phyloP scores from a whole-genome alignment of 140 eudicot species.

The Anethum foeniculum region DNA sequence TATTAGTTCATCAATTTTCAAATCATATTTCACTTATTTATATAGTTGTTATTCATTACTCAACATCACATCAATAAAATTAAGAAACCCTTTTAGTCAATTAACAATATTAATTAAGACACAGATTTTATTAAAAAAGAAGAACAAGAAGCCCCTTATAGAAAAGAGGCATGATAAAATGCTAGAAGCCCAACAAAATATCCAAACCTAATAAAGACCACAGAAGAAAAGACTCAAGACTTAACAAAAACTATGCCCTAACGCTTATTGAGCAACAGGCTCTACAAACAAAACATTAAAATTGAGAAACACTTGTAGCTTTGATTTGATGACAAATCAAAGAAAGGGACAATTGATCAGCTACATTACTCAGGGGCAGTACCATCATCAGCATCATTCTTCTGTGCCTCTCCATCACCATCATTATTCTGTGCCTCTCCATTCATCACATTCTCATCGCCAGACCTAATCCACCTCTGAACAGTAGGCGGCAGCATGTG shows the following conservation, averaged over 20 bases:
- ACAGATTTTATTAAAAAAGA: neutral
- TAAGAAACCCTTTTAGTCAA: too few species aligned
- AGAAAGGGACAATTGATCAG: neutral
- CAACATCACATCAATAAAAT: too few species aligned
- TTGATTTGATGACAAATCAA: neutral
- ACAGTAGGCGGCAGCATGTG: neutral
- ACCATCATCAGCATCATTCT: neutral
- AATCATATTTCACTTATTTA: too few species aligned
- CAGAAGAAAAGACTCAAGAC: too few species aligned
- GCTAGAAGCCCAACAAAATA: neutral
- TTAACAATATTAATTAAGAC: too few species aligned
- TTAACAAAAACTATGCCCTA: neutral
- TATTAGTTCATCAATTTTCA: too few species aligned
- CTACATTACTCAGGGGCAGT: neutral
- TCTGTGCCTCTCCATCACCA: neutral
- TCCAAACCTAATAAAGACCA: neutral
- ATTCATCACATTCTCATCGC: neutral
- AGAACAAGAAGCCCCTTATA: neutral
- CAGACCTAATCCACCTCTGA: constrained; percentile 3
- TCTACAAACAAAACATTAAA: neutral
- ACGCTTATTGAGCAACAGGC: neutral
- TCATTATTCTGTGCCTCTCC: too few species aligned
- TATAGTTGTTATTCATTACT: too few species aligned
- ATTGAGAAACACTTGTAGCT: neutral
- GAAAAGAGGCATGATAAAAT: neutral